Base-by-base conservation (phyloP, 1,284 basidiomycete genomes). In the Takashimella tepidaria region DNA sequence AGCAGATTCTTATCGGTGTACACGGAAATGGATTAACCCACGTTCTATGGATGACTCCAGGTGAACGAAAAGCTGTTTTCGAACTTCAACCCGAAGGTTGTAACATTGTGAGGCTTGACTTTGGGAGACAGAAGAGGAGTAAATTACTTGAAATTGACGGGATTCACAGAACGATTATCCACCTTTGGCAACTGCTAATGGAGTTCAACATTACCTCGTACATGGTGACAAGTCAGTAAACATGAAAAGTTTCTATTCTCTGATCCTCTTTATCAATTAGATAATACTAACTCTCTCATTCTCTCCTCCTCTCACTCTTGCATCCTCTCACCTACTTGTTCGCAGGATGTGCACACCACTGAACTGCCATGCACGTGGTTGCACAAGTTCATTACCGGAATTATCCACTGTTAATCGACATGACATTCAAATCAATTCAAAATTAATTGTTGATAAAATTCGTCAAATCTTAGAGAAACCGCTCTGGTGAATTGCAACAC, bases 1-100 rank as follows among this genome's bases (percentile, higher is more conserved):
- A n/a, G 22, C 53, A 88, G 85, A 82, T 89, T 62, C 75, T 90
- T 65, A 75, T 89, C 19, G 87, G 87, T 31, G 84, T 90, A 1
- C 88, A 90, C 59, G 88, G 88, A 2, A 69, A 89, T 65, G 88
- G 88, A 3, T 77, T 90, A 2, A 86, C 87, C 8, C 84, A 88
- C 62, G 76, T 88, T 6, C 79, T 89, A 31, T 84, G 87, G 79
- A 87, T 90, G 86, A 81, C 83, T 3, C 82, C 82, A 1, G 84
- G 82, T 1, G 79, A 80, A 0, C 73, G 81, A 27, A 82, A 85
- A 19, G 82, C 84, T 1, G 85, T 88, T 19, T 59, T 61, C 41
- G 60, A 61, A 40, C 48, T 61, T 25, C 51, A 55, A 46, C 55
- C 57, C 8, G 46, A 50, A 8, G 27, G 2, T 31, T 61, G 60